Percentiles rank a stretch among this genome's conserved stretches.
These are phyloP conservation scores for Ilex paraguariensis DNA, from an alignment of 305 asterid genomes.

Conservation along the genomic window DNA sequence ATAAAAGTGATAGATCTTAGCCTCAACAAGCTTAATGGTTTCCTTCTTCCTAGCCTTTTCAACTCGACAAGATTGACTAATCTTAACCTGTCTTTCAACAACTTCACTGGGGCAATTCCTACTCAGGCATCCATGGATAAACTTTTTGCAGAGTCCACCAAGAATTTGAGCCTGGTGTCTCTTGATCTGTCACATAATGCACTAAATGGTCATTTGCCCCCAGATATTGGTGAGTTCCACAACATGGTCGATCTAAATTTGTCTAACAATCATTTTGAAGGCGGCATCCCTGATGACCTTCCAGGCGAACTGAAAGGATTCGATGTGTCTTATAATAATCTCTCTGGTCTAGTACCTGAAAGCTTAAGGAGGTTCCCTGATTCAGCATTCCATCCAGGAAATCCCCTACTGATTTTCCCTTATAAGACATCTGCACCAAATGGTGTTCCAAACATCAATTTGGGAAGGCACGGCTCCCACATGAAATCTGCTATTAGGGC, in stretches of 20 bases:
- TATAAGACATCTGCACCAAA: slow-evolving; percentile 26
- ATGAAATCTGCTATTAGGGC: slow-evolving; percentile 36
- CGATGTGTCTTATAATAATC: slow-evolving; percentile 67
- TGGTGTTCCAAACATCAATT: slow-evolving; percentile 24
- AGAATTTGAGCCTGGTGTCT: slow-evolving; percentile 33
- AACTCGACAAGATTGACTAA: slow-evolving; percentile 43
- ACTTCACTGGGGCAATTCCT: slow-evolving; percentile 55
- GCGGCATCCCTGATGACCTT: slow-evolving; percentile 59
- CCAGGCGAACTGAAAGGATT: slow-evolving; percentile 42
- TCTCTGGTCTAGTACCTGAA: slow-evolving; percentile 71
- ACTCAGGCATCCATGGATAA: slow-evolving; percentile 8
- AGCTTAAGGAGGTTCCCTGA: slow-evolving; percentile 64
- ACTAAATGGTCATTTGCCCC: slow-evolving; percentile 49
- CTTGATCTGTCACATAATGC: slow-evolving; percentile 69
- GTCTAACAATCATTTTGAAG: slow-evolving; percentile 60
- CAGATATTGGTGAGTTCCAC: slow-evolving; percentile 41
- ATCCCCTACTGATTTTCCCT: slow-evolving; percentile 47
- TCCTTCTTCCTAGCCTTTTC: slow-evolving; percentile 53
- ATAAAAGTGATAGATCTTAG: slow-evolving; percentile 59
- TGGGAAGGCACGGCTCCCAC: slow-evolving; percentile 35
- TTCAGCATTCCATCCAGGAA: slow-evolving; percentile 85
- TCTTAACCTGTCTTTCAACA: slow-evolving; percentile 63
- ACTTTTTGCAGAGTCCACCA: slow-evolving; percentile 2
- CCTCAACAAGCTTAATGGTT: slow-evolving; percentile 50
- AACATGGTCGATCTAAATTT: slow-evolving; percentile 54